Evolutionary conservation across 345 rosid genomes (phyloP), one percentile per base, ranked within the genome.

Genomic region (Eucalyptus pauciflora): DNA sequence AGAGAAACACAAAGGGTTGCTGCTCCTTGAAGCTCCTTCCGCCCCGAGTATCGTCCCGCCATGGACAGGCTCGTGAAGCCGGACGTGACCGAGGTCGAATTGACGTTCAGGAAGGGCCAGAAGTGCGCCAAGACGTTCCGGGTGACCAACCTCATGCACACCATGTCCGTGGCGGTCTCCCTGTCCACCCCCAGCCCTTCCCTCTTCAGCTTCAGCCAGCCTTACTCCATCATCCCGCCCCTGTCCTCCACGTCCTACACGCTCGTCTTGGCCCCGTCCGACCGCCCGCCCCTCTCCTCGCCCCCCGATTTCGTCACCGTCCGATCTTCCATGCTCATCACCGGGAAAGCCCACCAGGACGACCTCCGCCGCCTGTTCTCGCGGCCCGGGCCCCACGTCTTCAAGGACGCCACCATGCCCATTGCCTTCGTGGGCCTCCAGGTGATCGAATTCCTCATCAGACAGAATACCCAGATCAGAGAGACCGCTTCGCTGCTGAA

Each of bases 111-210:
- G 69, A 91, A 88, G 86, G 92, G 92, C 90, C 93, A 93, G 69
- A 89, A 91, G 86, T 89, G 93, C 92, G 86, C 89, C n/a, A 46
- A 93, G 88, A 92, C 91, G 45, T 94, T 94, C 90, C 88, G 94
- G 85, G 62, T 95, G 37, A 91, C 92, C 85, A 95, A 95, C 76
- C 93, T 95, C 15, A 95, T 95, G 97, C 97, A 95, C 89, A 95
- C 97, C 89, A 95, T 95, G 97, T 86, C 96, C 3, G 97, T 95
- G 12, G 97, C 97, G 2, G 90, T 95, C 62, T 95, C 96, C 69
- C 91, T 95, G 27, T 90, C 95, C 90, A 91, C 96, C 37, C 88
- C 94, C 43, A 90, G 88, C 54, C 90, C 94, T 20, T 92, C 95
- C 37, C 33, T 89, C 87, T 94, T 91, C 92, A 89, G 94, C 86